These are phyloP conservation scores for Tetradesmus obliquus DNA, from an alignment of 139 green algal species.

Conservation along the genomic window DNA sequence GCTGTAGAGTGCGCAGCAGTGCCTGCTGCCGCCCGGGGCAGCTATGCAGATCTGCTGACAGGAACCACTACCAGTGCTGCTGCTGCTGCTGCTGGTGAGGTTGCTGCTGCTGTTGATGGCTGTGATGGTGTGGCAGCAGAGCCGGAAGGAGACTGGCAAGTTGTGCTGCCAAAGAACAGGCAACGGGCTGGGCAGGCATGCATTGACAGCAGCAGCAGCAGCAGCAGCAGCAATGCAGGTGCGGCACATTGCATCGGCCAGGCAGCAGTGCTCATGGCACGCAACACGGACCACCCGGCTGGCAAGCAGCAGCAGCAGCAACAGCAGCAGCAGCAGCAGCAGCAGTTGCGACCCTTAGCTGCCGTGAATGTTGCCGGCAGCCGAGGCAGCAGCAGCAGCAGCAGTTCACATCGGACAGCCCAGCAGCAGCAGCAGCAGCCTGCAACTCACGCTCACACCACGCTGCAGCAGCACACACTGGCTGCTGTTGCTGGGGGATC, in stretches of 20 bases:
- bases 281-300: not conserved
- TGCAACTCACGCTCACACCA: not conserved
- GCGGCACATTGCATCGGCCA: not conserved
- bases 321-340: no score
- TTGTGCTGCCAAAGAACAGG: slow-evolving; percentile 29
- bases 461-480: not conserved
- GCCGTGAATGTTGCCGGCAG: not conserved
- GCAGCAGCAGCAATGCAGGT: slow-evolving; percentile 3
- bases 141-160: slow-evolving; percentile 11
- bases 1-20: not conserved
- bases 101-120: not conserved
- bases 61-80: not conserved
- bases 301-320: not conserved
- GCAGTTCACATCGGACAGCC: not conserved
- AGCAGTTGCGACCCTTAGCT: not conserved
- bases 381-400: not conserved
- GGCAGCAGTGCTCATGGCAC: not conserved
- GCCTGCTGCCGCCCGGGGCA: not conserved
- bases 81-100: not conserved
- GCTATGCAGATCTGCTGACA: not conserved
- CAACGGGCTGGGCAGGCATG: not conserved
- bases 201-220: slow-evolving; percentile 9
- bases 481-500: not conserved
- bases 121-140: not conserved
- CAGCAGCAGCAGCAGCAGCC: not conserved